Evolutionary conservation across 495 filamentous ascomycete species (phyloP).

Genomic region (Venustampulla echinocandica): DNA sequence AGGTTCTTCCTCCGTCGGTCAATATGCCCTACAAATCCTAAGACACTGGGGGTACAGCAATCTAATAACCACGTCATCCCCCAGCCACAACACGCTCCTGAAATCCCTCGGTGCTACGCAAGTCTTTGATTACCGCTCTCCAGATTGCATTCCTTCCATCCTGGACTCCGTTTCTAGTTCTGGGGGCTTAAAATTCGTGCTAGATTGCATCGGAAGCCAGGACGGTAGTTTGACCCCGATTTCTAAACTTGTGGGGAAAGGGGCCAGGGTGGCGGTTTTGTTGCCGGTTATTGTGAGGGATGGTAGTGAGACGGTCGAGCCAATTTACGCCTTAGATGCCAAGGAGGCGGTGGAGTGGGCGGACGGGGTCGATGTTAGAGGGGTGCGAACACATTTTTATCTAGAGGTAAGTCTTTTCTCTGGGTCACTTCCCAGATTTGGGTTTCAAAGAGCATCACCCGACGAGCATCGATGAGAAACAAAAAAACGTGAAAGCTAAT

Average conservation of each 20-base stretch:
- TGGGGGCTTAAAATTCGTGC: constrained; percentile 29
- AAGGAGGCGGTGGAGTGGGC: constrained; percentile 30
- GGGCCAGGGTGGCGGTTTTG: constrained; percentile 40
- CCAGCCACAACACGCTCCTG: constrained; percentile 33
- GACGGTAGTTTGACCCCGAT: constrained; percentile 33
- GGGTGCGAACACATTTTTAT: constrained; percentile 42
- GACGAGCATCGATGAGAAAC: neutral
- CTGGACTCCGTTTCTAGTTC: constrained; percentile 4
- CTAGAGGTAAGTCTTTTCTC: constrained; percentile 27
- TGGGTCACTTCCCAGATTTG: neutral
- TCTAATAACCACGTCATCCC: constrained; percentile 38
- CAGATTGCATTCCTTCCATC: constrained; percentile 30
- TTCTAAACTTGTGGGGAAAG: constrained; percentile 33
- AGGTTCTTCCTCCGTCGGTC: constrained; percentile 41
- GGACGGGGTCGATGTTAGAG: constrained; percentile 38
- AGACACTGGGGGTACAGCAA: constrained; percentile 40
- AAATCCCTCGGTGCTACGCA: constrained; percentile 32
- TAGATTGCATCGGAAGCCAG: constrained; percentile 47
- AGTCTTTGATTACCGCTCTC: constrained; percentile 39
- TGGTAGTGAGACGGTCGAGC: constrained; percentile 28
- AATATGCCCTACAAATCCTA: constrained; percentile 40
- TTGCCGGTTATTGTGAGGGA: constrained; percentile 42
- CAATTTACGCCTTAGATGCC: constrained; percentile 39
- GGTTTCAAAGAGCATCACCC: neutral
- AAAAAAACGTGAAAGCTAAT: neutral